Base-by-base conservation (phyloP, 805 yeast genomes). In the Candida verbasci region DNA sequence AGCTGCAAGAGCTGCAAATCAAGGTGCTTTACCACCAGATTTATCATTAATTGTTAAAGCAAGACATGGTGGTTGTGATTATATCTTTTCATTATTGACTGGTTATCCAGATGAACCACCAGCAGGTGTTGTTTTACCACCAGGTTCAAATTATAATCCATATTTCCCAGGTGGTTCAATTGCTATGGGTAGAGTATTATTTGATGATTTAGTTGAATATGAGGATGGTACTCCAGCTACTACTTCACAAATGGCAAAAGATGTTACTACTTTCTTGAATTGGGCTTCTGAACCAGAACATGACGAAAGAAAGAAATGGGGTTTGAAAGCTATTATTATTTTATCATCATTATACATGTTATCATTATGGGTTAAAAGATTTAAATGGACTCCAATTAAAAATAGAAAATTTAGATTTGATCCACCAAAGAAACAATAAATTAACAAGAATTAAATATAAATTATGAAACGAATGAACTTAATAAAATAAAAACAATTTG, bases 131-230 rank as follows among this genome's bases (percentile, higher is more conserved):
- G 75, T 65, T 35, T 74, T 93, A 54, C 94, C 97, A 41, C 84
- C 86, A 45, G 98, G 98, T 47, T 67, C 95, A 45, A 93, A 93
- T 82, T 93, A 93, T 73, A 93, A 93, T 78, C 98, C 98, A 58
- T 93, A 93, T 77, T 93, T 93, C 96, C 97, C 98, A 64, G 97
- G 97, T 71, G 97, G 98, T 49, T 77, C 97, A 29, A 91, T 93
- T 73, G 98, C 96, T 53, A 93, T 93, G 98, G 97, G 86, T 61
- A 86, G 98, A 74, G 97, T 91, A 42, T 76, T 93, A 65, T 93
- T 89, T 53, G 98, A 93, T 62, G 98, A 86, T 49, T 76, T 93
- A 58, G 98, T 93, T 47, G 98, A 93, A 74, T 93, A 81, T 70
- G 98, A 93, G 65, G 98, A 93, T 64, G 98, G 98, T 60, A 93